Conservation (phyloP, 352 stramenopile genomes). For the Phytophthora megakarya region DNA sequence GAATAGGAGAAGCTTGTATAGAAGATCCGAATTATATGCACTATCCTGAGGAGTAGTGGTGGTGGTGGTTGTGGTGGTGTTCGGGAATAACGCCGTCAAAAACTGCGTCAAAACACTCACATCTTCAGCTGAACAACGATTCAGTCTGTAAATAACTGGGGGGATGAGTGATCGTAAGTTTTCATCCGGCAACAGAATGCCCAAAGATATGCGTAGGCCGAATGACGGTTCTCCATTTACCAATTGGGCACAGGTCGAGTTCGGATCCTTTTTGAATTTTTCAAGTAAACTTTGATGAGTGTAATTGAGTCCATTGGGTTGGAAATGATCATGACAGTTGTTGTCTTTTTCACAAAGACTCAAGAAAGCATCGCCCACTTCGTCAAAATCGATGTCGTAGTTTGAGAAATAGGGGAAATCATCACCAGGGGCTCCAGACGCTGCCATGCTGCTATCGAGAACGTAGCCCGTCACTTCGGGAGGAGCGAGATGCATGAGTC, state of each 20-base stretch:
- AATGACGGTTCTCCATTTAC: conserved; percentile 34
- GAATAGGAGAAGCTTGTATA: conserved; percentile 58
- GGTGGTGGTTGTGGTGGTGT: no score
- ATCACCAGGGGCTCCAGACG: conserved; percentile 38
- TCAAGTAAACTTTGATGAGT: conserved; percentile 27
- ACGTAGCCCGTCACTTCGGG: conserved; percentile 59
- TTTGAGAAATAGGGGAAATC: conserved; percentile 42
- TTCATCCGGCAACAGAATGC: conserved; percentile 30
- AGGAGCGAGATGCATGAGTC: no score
- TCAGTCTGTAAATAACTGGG: conserved; percentile 41
- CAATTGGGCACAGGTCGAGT: conserved; percentile 33
- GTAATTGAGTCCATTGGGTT: conserved; percentile 4
- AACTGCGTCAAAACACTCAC: conserved; percentile 31
- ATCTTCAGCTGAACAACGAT: conserved; percentile 39
- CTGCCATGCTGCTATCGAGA: conserved; percentile 48
- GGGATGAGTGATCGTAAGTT: conserved; percentile 40
- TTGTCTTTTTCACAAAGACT: conserved; percentile 20
- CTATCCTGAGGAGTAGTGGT: conserved; percentile 3
- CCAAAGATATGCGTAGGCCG: conserved; percentile 30
- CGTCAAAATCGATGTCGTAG: conserved; percentile 44
- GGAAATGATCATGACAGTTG: conserved; percentile 30
- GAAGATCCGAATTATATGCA: conserved; percentile 35
- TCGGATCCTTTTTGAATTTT: conserved; percentile 30
- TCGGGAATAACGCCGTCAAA: conserved; percentile 24
- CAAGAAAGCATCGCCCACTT: conserved; percentile 44